Evolutionary conservation across 1,139 yeast species (phyloP).

Genomic region (Suhomyces coccinellae): DNA sequence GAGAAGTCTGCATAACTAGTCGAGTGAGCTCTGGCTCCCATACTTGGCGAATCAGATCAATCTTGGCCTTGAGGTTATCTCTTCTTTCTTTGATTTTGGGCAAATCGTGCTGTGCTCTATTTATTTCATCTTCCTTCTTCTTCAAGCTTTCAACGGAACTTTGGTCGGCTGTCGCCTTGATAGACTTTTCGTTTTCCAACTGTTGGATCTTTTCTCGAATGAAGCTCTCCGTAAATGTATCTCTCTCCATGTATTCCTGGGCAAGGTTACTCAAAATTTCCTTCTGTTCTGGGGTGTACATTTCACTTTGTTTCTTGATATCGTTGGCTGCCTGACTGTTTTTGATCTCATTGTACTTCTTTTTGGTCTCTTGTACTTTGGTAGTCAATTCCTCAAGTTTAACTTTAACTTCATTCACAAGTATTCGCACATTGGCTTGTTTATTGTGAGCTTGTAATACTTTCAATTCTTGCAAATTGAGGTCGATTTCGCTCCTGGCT

Average conservation of each 20-base stretch:
- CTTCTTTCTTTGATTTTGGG: constrained; percentile 36
- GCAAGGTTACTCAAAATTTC: constrained; percentile 45
- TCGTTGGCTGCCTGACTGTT: constrained; percentile 45
- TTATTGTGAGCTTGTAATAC: constrained; percentile 39
- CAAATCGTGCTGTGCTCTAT: constrained; percentile 27
- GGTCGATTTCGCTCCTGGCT: constrained; percentile 23
- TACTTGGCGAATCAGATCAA: constrained; percentile 35
- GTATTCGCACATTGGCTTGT: constrained; percentile 27
- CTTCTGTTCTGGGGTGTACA: constrained; percentile 46
- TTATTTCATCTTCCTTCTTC: constrained; percentile 33
- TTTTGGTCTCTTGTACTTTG: constrained; percentile 42
- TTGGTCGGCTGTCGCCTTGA: constrained; percentile 41
- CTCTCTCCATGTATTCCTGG: constrained; percentile 41
- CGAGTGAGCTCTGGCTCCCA: constrained; percentile 64
- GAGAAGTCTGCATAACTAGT: constrained; percentile 55
- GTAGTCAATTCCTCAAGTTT: constrained; percentile 29
- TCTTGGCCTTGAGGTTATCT: constrained; percentile 31
- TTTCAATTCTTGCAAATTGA: constrained; percentile 22
- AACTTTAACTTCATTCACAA: constrained; percentile 37
- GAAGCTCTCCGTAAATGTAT: constrained; percentile 40
- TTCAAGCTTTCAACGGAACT: constrained; percentile 37
- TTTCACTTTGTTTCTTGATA: constrained; percentile 40
- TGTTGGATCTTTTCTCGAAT: constrained; percentile 33
- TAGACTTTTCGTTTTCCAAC: constrained; percentile 41
- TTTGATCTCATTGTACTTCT: constrained; percentile 42